Evolutionary conservation across 2,329 filamentous ascomycete genomes (phyloP), one percentile per base, ranked within the genome.

Genomic region (Ceratocystis alfenasii): DNA sequence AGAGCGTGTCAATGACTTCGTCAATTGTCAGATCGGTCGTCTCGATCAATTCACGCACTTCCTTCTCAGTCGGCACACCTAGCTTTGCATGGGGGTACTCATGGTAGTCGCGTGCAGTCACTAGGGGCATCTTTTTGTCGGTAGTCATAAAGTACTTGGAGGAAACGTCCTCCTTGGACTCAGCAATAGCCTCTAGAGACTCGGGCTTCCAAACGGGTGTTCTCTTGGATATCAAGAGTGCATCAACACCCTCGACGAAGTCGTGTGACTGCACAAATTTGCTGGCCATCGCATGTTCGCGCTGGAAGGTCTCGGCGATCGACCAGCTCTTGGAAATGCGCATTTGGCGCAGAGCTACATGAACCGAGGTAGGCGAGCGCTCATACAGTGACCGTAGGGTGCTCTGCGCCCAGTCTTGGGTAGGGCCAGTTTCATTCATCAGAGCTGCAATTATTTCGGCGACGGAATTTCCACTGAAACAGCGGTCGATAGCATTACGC

Each of bases 251-350:
- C 76, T 95, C 90, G 55, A 86, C 86, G 73, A 99, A 99, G 76
- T 99, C 94, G 3, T 84, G 88, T 74, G 94, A 87, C 66, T 81
- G 81, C 93, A 99, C 97, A 79, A 99, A 97, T 69, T 85, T 83
- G 67, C 82, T 79, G 1, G 93, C 91, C 68, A 99, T 90, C 72
- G 87, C 82, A 76, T 94, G 83, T 78, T 99, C 94, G 69, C 85
- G 85, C 73, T 86, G 80, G 80, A 97, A 99, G 0, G 93, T 86
- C 76, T 96, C 83, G 17, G 82, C 78, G 71, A 99, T 96, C 69
- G 81, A 81, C 94, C 94, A 97, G 44, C 79, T 73, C 70, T 78
- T 77, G 68, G 89, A 90, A 62, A 88, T 76, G 70, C 86, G 87
- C 84, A 97, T 88, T 78, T 95, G 90, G 70, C 84, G 82, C 66